Percentiles rank a stretch among this genome's conserved stretches.
phyloP scores from a whole-genome alignment of 768 basidiomycete genomes.

The Gymnopilus junonius region DNA sequence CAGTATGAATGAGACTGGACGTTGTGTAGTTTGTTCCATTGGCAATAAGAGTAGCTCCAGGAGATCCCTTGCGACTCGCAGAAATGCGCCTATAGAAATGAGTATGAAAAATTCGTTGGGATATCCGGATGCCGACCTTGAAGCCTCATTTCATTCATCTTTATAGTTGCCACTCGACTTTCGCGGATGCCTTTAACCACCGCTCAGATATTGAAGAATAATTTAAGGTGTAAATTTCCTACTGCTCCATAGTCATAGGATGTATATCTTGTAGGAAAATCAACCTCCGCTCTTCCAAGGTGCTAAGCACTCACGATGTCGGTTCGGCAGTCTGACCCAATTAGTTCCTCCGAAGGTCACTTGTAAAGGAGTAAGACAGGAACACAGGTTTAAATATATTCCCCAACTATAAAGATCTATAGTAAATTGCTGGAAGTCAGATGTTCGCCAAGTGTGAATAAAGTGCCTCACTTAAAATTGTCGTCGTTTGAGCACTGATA shows the following conservation, averaged over 20 bases:
- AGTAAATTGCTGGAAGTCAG: slow-evolving; percentile 14
- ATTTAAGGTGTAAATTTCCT: not conserved
- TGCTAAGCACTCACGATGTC: slow-evolving; percentile 40
- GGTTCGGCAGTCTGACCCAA: slow-evolving; percentile 62
- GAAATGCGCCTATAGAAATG: slow-evolving; percentile 46
- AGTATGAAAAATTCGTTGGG: not conserved
- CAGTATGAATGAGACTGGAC: slow-evolving; percentile 45
- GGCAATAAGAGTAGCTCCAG: slow-evolving; percentile 46
- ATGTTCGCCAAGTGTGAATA: slow-evolving; percentile 6
- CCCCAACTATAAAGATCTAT: slow-evolving; percentile 52
- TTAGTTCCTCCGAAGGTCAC: slow-evolving; percentile 70
- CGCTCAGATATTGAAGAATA: not conserved
- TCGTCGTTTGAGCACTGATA: slow-evolving; percentile 49
- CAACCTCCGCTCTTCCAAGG: not conserved
- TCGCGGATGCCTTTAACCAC: slow-evolving; percentile 60
- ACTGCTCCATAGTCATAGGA: slow-evolving; percentile 66
- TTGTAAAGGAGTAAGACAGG: slow-evolving; percentile 12
- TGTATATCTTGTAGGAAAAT: slow-evolving; percentile 33
- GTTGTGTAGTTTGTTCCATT: slow-evolving; percentile 57
- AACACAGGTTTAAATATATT: not conserved
- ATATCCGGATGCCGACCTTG: slow-evolving; percentile 38
- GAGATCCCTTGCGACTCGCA: slow-evolving; percentile 54
- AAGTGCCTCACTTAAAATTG: slow-evolving; percentile 47
- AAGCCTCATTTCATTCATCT: slow-evolving; percentile 59
- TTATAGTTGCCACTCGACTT: slow-evolving; percentile 49